These are phyloP conservation scores for Hymenoscyphus occultus DNA, from an alignment of 2,329 filamentous ascomycete species.

Conservation along the genomic window DNA sequence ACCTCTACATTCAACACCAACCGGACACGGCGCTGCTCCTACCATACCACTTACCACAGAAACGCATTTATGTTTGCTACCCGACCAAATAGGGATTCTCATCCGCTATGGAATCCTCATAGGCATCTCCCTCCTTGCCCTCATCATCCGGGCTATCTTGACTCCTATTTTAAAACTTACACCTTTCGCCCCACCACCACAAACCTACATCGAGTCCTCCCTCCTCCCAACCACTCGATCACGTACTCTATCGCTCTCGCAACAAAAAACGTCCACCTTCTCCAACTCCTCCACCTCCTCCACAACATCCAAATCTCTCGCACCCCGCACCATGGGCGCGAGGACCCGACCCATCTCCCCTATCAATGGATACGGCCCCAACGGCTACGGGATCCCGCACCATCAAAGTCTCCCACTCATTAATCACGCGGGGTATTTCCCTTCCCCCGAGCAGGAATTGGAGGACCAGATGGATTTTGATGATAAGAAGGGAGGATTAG, in stretches of 20 bases:
- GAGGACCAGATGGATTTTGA: constrained; percentile 18
- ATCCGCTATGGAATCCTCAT: constrained; percentile 70
- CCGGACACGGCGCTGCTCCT: constrained; percentile 36
- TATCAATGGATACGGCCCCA: constrained; percentile 33
- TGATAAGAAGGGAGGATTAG: constrained; percentile 11
- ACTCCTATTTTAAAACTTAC: constrained; percentile 52
- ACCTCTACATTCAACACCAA: constrained; percentile 38
- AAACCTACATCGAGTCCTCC: constrained; percentile 11
- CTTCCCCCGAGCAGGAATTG: constrained; percentile 6
- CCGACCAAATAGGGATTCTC: constrained; percentile 82
- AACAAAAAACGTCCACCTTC: background rate
- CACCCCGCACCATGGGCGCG: constrained; percentile 30
- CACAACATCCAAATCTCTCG: constrained; percentile 30
- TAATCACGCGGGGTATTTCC: constrained; percentile 17
- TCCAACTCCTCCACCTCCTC: constrained; percentile 29
- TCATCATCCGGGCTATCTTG: constrained; percentile 54
- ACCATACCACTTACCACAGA: constrained; percentile 63
- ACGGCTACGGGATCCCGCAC: constrained; percentile 31
- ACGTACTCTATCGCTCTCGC: constrained; percentile 15
- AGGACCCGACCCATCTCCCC: constrained; percentile 32
- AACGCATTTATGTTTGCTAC: constrained; percentile 85
- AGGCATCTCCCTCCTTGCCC: constrained; percentile 48
- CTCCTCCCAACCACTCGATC: constrained; percentile 28
- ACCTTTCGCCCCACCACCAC: constrained; percentile 24
- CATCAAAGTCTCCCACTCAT: constrained; percentile 27